These are phyloP conservation scores for Pilasporangium apinafurcum DNA, from an alignment of 352 stramenopile species.

Conservation along the genomic window DNA sequence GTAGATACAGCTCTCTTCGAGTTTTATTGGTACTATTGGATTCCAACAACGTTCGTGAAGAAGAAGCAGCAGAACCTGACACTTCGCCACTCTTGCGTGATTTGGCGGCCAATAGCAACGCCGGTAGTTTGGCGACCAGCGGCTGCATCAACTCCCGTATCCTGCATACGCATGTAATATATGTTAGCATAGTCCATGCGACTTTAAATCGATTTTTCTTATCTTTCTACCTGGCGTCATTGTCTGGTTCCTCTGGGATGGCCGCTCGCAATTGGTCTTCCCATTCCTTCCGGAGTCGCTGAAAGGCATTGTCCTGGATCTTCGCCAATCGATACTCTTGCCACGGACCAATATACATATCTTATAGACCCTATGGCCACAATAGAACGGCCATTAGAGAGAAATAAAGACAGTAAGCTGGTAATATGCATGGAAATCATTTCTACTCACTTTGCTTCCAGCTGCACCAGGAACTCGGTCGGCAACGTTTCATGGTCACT, in stretches of 20 bases:
- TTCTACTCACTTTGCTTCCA: constrained; percentile 12
- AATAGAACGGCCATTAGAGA: constrained; percentile 1
- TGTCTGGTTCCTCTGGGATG: constrained; percentile 26
- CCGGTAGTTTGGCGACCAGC: constrained; percentile 58
- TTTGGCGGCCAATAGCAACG: constrained; percentile 55
- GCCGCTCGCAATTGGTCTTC: constrained; percentile 52
- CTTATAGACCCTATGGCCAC: background rate
- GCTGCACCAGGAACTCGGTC: too few species aligned
- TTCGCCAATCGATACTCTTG: constrained; percentile 83
- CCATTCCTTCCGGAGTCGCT: constrained; percentile 59
- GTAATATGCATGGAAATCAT: background rate
- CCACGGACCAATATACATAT: constrained; percentile 85
- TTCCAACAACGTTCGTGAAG: too few species aligned
- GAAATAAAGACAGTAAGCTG: background rate
- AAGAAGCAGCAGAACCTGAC: too few species aligned
- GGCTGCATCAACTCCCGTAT: constrained; percentile 80
- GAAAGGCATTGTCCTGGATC: constrained; percentile 74
- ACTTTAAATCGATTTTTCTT: background rate
- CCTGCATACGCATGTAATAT: constrained; percentile 11
- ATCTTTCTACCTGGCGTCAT: constrained; percentile 30
- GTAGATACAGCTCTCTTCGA: constrained; percentile 3
- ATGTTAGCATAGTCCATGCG: too few species aligned
- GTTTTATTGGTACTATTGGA: too few species aligned
- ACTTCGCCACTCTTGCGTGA: constrained; percentile 7
- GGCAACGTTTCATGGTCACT: background rate